Evolutionary conservation across 2,329 filamentous ascomycete genomes (phyloP).

Genomic region (Colletotrichum truncatum): DNA sequence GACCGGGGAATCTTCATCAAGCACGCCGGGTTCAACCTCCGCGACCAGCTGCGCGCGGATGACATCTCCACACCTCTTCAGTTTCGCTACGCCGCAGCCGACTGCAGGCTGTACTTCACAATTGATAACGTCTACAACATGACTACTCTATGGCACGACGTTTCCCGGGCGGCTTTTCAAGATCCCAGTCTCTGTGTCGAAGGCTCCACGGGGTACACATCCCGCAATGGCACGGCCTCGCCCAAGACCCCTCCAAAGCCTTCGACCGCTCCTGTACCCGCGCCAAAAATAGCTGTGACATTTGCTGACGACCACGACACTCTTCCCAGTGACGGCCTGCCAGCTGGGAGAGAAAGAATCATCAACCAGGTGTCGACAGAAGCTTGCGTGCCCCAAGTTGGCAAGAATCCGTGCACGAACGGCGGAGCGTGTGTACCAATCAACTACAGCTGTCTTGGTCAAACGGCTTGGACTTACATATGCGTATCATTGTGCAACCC

Average conservation of each 20-base stretch:
- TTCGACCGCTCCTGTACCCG: neutral
- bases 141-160: constrained; percentile 59
- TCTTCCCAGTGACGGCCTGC: neutral
- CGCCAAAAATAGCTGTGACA: neutral
- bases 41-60: constrained; percentile 21
- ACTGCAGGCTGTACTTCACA: constrained; percentile 68
- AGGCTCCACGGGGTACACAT: constrained; percentile 10
- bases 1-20: constrained; percentile 16
- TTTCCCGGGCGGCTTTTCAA: constrained; percentile 34
- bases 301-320: neutral
- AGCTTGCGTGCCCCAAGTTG: too few relatives aligned
- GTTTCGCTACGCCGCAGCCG: constrained; percentile 64
- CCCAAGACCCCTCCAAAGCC: neutral
- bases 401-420: too few relatives aligned
- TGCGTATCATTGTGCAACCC: too few relatives aligned
- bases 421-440: too few relatives aligned
- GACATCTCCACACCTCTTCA: constrained; percentile 56
- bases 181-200: constrained; percentile 9
- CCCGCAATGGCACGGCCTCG: neutral
- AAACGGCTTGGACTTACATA: too few relatives aligned
- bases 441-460: too few relatives aligned
- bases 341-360: too few relatives aligned
- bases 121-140: constrained; percentile 59
- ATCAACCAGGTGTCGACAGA: too few relatives aligned
- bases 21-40: constrained; percentile 11